Evolutionary conservation across 371 early-diverging fungal genomes (phyloP), one percentile per base, ranked within the genome.

Genomic region (Fennellomyces sp.): DNA sequence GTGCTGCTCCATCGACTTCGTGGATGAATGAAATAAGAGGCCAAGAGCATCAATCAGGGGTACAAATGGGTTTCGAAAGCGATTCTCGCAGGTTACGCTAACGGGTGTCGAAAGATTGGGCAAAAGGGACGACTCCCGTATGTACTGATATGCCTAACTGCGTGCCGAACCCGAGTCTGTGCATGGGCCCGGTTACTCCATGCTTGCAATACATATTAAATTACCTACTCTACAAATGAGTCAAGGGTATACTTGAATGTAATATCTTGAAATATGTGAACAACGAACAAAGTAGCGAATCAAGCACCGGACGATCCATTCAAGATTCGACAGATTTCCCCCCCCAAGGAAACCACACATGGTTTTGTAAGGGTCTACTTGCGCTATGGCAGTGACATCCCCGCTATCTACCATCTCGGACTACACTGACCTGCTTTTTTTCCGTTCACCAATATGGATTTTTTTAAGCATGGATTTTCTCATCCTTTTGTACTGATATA

Each of bases 21-120:
- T 59, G 53, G 48, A 62, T 59, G 21, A 63, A 56, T 10, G 36
- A 8, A 2, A 59, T 25, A 30, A 58, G 36, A 26, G 58, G 45
- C 13, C 52, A 27, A 19, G 75, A 11, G 2, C 45, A 45, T 42
- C 73, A 70, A 10, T 70, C 72, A 15, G 65, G 39, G 3, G 67
- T 31, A 60, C 69, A 72, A n/a, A 77, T 30, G 11, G 86, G 84
- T 35, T 78, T 73, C 35, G 76, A 49, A 36, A 78, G 73, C 0
- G 78, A 69, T 27, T 68, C 54, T 30, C 69, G 74, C 0, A 68
- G 63, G 10, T 54, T 56, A 12, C 30, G 35, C 56, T 86, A 84
- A 2, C 69, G 67, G 11, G 60, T 68, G 45, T 88, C 87, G 52
- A 88, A 87, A 0, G 84, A 80, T 0, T 41, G 58, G 0, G 86